Percentiles rank a stretch among this genome's conserved stretches.
These are phyloP conservation scores for Diaporthe batatas DNA, from an alignment of 2,329 filamentous ascomycete species.

Conservation along the genomic window DNA sequence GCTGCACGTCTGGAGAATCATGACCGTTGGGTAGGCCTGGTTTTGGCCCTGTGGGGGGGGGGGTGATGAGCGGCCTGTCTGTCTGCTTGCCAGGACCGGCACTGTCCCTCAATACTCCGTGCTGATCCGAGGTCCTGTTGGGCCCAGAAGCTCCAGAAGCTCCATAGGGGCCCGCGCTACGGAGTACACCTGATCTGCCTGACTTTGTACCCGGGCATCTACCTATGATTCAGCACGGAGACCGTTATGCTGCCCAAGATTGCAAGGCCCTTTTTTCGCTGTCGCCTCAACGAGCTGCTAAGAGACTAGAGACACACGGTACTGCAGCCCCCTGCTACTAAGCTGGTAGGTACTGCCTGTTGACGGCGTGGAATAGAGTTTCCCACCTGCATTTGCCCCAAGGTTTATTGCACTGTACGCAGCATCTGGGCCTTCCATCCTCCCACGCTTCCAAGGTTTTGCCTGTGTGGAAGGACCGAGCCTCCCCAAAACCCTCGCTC, in stretches of 20 bases:
- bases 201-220: no score
- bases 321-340: conserved; percentile 1
- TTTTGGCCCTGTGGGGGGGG: conserved; percentile 17
- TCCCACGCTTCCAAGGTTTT: conserved; percentile 21
- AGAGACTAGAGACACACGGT: background rate
- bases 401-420: conserved; percentile 25
- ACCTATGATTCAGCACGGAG: background rate
- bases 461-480: conserved; percentile 6
- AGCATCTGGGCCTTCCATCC: conserved; percentile 11
- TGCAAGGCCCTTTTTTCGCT: background rate
- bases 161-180: background rate
- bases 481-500: conserved; percentile 24
- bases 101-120: conserved; percentile 6
- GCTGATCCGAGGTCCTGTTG: conserved; percentile 13
- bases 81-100: conserved; percentile 11
- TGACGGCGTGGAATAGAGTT: conserved; percentile 19
- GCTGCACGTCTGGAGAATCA: background rate
- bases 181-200: background rate
- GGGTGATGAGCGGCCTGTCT: conserved; percentile 10
- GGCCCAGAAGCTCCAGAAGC: conserved; percentile 24
- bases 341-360: no score
- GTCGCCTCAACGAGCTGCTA: conserved; percentile 25
- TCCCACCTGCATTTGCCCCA: conserved; percentile 31
- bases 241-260: background rate
- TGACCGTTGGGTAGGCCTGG: conserved; percentile 1